Evolutionary conservation across 2,329 filamentous ascomycete genomes (phyloP), one percentile per base, ranked within the genome.

Genomic region (Diaporthe sp.): DNA sequence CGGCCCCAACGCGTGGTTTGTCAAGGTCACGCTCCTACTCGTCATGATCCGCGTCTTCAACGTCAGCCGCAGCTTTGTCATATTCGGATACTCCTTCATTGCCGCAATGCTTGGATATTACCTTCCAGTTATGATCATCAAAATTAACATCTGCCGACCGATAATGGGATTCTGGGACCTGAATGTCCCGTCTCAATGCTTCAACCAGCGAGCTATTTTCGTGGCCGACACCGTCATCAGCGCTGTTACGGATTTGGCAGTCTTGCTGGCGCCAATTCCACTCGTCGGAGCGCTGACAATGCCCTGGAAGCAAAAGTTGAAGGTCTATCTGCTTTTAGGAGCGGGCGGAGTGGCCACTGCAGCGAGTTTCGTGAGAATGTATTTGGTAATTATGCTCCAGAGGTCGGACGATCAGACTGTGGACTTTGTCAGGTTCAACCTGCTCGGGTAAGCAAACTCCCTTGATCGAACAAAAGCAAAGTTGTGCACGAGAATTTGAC

Each of bases 371-470:
- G 50, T 72, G 4, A 68, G 71, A 22, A 66, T 72, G 71, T 72
- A 72, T 30, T 30, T 77, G 3, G 75, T 77, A 3, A 72, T 72
- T 3, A 51, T 56, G 51, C 27, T 72, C 3, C 59, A 72, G 30
- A 50, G 35, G 30, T 72, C 71, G 19, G 44, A 42, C 3, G 59
- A 66, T 27, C 59, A 74, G 35, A 65, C 75, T 0, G 76, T 77
- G 2, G 76, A 72, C 39, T 72, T 72, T 39, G 50, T 72, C 51
- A 72, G 71, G n/a, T 58, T 63, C 50, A 72, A 72, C 51, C n/a
- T 72, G 39, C 71, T 72, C 35, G 71, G 71, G 71, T 72, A 58
- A 51, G 44, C 22, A 8, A 35, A 25, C 12, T n/a, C 30, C 47
- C 8, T 68, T 3, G 3, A 9, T 4, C 32, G 10, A 37, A 25